Conservation (phyloP, 2,329 filamentous ascomycete species). For the Nigrograna mackinnonii region DNA sequence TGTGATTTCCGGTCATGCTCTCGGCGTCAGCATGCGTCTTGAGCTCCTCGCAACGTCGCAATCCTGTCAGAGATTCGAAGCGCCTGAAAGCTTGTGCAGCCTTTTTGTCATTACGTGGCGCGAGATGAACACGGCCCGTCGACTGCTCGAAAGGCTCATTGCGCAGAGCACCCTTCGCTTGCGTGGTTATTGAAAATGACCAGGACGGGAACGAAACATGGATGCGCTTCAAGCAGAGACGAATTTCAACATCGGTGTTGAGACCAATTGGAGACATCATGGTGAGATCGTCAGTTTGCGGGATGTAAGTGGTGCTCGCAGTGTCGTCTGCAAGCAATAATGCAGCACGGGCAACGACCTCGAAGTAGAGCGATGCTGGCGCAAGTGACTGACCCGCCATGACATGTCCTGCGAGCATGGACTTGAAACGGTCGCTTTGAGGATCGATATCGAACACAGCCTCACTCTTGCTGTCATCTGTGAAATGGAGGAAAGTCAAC, state of each 20-base stretch:
- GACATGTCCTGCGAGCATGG: slow-evolving; percentile 42
- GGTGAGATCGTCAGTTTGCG: slow-evolving; percentile 30
- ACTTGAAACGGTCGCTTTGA: slow-evolving; percentile 33
- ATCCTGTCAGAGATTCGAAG: slow-evolving; percentile 3
- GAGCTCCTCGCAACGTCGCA: slow-evolving; percentile 28
- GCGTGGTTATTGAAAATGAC: background rate
- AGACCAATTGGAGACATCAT: slow-evolving; percentile 9
- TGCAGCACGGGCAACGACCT: slow-evolving; percentile 5
- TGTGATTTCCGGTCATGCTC: slow-evolving; percentile 34
- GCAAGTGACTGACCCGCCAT: slow-evolving; percentile 46
- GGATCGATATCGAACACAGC: slow-evolving; percentile 51
- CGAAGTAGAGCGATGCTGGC: slow-evolving; percentile 45
- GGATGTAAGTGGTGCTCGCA: slow-evolving; percentile 13
- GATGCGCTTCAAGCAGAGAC: background rate
- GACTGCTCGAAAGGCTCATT: slow-evolving; percentile 17
- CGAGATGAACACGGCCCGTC: slow-evolving; percentile 19
- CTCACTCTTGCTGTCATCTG: slow-evolving; percentile 8
- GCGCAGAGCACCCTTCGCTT: background rate
- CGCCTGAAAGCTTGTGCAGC: background rate
- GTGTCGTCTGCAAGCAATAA: background rate
- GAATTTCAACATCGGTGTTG: background rate
- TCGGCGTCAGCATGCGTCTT: slow-evolving; percentile 26
- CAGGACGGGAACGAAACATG: background rate
- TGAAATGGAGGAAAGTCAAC: slow-evolving; percentile 16
- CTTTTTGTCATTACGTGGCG: background rate